These are phyloP conservation scores for Penicillium longicatenatum DNA, from an alignment of 495 filamentous ascomycete genomes.

Conservation along the genomic window DNA sequence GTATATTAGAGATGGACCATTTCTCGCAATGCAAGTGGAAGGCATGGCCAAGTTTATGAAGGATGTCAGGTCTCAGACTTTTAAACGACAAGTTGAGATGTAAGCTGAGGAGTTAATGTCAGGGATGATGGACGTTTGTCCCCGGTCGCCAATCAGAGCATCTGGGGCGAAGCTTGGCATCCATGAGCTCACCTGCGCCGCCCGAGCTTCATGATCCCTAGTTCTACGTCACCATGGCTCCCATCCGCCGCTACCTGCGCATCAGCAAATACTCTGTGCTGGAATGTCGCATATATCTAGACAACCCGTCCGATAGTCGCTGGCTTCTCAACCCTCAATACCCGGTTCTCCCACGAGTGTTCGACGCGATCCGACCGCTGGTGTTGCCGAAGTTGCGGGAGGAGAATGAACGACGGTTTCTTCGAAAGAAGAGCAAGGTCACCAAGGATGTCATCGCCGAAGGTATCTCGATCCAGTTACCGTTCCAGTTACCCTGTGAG, in stretches of 20 bases:
- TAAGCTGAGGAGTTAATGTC: neutral
- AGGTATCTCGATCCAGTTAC: slow-evolving; percentile 64
- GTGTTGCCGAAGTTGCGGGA: slow-evolving; percentile 90
- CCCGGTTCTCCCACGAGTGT: slow-evolving; percentile 76
- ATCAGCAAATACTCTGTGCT: slow-evolving; percentile 89
- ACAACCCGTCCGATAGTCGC: slow-evolving; percentile 77
- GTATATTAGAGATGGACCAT: too few relatives aligned
- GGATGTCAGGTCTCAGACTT: neutral
- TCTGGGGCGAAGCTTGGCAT: slow-evolving; percentile 5
- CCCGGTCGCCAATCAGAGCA: slow-evolving; percentile 11
- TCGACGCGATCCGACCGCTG: slow-evolving; percentile 77
- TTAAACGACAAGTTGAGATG: neutral
- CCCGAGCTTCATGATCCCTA: neutral
- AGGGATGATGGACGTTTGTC: neutral
- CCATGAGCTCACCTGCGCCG: slow-evolving; percentile 5
- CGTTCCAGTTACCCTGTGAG: neutral
- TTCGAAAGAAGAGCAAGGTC: slow-evolving; percentile 66
- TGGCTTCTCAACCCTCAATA: slow-evolving; percentile 77
- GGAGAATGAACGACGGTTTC: slow-evolving; percentile 66
- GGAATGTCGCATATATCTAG: slow-evolving; percentile 93
- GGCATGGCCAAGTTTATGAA: neutral
- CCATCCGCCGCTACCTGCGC: slow-evolving; percentile 78
- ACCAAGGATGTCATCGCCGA: slow-evolving; percentile 85
- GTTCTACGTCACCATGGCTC: slow-evolving; percentile 60
- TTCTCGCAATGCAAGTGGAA: neutral